Conservation (phyloP, 2,329 filamentous ascomycete genomes). For the Clarireedia monteithiana region DNA sequence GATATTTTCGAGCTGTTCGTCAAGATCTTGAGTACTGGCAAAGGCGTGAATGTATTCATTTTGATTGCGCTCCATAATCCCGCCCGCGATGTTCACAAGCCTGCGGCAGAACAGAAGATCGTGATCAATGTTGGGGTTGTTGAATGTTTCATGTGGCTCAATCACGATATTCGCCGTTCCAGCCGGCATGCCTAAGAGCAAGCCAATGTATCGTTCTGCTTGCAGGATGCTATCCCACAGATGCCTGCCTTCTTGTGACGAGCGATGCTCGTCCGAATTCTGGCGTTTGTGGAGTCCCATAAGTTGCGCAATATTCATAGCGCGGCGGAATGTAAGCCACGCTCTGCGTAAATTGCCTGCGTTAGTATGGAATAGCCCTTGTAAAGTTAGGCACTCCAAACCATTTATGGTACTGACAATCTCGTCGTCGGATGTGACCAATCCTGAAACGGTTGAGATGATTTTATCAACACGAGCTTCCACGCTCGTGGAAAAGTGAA, state of each 20-base stretch:
- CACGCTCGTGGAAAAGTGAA: constrained; percentile 17
- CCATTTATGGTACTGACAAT: constrained; percentile 41
- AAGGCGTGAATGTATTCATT: constrained; percentile 19
- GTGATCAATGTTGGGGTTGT: constrained; percentile 19
- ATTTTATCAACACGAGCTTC: constrained; percentile 23
- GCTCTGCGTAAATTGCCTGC: constrained; percentile 41
- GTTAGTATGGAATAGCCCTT: constrained; percentile 40
- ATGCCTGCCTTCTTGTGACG: constrained; percentile 22
- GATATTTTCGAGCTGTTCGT: constrained; percentile 24
- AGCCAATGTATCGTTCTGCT: constrained; percentile 38
- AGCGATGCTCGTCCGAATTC: not conserved
- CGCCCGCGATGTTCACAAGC: constrained; percentile 18
- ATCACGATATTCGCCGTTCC: constrained; percentile 17
- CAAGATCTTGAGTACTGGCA: constrained; percentile 26
- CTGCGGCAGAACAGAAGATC: constrained; percentile 18
- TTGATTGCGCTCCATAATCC: constrained; percentile 26
- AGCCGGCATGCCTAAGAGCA: constrained; percentile 23
- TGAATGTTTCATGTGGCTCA: constrained; percentile 20
- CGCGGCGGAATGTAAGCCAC: constrained; percentile 40
- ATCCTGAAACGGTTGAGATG: constrained; percentile 20
- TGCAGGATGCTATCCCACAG: constrained; percentile 39
- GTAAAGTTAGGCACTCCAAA: constrained; percentile 42
- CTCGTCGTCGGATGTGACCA: constrained; percentile 40
- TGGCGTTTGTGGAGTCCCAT: constrained; percentile 23
- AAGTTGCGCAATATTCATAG: constrained; percentile 38